These are phyloP conservation scores for Solanum clarkiae DNA, from an alignment of 257 asterid species.

Conservation along the genomic window DNA sequence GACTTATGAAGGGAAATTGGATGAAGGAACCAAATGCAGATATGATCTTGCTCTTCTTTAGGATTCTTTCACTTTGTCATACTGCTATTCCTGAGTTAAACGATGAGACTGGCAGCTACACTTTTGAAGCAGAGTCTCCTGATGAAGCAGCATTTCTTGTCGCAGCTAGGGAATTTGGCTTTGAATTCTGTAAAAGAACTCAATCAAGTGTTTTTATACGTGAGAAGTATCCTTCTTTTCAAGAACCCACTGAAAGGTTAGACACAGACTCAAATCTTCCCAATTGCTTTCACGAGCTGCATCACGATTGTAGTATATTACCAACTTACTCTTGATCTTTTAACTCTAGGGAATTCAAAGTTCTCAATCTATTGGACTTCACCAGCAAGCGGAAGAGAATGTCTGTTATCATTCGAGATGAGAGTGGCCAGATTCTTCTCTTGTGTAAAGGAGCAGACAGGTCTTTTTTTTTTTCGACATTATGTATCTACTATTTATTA, in stretches of 20 bases:
- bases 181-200: slow-evolving; percentile 84
- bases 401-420: slow-evolving; percentile 79
- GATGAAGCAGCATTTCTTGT: slow-evolving; percentile 89
- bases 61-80: slow-evolving; percentile 80
- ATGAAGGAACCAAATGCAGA: slow-evolving; percentile 52
- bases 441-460: slow-evolving; percentile 97
- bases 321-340: background rate
- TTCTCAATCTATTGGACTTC: slow-evolving; percentile 83
- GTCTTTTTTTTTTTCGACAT: slow-evolving; percentile 15
- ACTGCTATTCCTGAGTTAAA: slow-evolving; percentile 87
- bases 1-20: slow-evolving; percentile 83
- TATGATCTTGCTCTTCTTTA: slow-evolving; percentile 52
- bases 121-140: slow-evolving; percentile 91
- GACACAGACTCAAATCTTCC: background rate
- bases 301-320: background rate
- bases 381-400: slow-evolving; percentile 96
- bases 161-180: slow-evolving; percentile 95
- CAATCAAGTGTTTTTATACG: slow-evolving; percentile 56
- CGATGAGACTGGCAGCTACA: slow-evolving; percentile 53
- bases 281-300: background rate
- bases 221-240: slow-evolving; percentile 60
- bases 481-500: background rate
- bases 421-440: slow-evolving; percentile 62
- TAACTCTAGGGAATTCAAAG: slow-evolving; percentile 69
- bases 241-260: slow-evolving; percentile 70